Evolutionary conservation across 2,329 filamentous ascomycete species (phyloP).

Genomic region (Ceratocystis ficicola): DNA sequence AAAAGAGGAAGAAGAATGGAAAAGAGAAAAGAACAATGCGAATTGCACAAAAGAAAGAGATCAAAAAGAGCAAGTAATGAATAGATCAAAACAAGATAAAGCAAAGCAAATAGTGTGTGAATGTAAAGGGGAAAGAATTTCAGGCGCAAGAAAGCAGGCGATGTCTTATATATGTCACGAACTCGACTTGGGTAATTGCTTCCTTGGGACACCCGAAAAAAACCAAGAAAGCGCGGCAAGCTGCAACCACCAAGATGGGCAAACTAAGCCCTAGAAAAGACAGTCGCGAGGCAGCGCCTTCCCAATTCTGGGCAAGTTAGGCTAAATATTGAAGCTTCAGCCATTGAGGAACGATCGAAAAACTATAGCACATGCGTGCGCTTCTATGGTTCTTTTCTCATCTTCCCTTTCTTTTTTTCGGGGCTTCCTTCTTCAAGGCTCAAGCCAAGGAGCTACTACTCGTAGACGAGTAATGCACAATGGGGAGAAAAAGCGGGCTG

Average conservation of each 20-base stretch:
- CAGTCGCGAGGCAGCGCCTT: neutral
- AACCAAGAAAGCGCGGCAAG: constrained; percentile 2
- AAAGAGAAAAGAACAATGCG: neutral
- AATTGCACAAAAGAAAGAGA: neutral
- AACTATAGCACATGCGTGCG: neutral
- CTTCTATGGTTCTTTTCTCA: neutral
- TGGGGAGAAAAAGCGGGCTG: neutral
- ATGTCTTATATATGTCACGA: neutral
- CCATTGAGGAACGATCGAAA: neutral
- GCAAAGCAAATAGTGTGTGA: no score
- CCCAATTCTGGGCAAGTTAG: neutral
- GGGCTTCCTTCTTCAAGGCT: neutral
- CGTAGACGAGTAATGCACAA: neutral
- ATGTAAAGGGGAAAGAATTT: no score
- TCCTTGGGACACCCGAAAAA: neutral
- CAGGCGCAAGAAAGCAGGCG: neutral
- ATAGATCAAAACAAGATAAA: neutral
- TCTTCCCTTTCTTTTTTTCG: neutral
- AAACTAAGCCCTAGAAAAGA: neutral
- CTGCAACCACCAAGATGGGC: neutral
- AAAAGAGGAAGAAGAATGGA: neutral
- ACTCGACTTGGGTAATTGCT: neutral
- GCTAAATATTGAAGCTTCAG: neutral
- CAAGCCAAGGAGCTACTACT: neutral
- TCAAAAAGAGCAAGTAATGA: neutral